Percentiles rank a stretch among this genome's conserved stretches.
These are phyloP conservation scores for Colletotrichum endophyticum DNA, from an alignment of 2,329 filamentous ascomycete species.

Conservation along the genomic window DNA sequence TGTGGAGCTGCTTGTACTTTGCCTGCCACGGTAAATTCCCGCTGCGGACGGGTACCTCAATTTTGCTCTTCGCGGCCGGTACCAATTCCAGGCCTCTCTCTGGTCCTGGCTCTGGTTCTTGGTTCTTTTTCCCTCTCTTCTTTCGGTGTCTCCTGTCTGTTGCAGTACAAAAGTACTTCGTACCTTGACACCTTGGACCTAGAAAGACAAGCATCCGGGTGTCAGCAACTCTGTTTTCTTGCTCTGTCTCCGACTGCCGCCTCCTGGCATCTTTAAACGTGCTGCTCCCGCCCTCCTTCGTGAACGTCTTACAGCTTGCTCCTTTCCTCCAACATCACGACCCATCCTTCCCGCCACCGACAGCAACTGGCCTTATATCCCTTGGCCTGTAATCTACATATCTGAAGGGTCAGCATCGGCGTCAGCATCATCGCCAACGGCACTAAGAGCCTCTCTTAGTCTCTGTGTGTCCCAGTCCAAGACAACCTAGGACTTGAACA, in stretches of 20 bases:
- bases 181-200: neutral
- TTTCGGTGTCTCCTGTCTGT: neutral
- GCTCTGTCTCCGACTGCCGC: neutral
- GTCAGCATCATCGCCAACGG: neutral
- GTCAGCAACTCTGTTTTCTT: neutral
- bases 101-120: neutral
- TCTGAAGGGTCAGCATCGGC: neutral
- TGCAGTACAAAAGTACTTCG: neutral
- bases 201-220: conserved; percentile 2
- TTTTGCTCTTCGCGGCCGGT: neutral
- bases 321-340: neutral
- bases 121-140: neutral
- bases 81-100: neutral
- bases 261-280: neutral
- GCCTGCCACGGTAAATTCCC: neutral
- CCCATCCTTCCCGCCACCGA: neutral
- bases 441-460: neutral
- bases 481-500: neutral
- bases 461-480: neutral
- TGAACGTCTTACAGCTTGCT: neutral
- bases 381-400: neutral
- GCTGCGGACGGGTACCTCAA: neutral
- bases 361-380: neutral
- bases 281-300: neutral
- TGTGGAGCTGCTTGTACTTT: conserved; percentile 3